These are phyloP conservation scores for Xylariaceae sp. DNA, from an alignment of 2,329 filamentous ascomycete species.

Conservation along the genomic window DNA sequence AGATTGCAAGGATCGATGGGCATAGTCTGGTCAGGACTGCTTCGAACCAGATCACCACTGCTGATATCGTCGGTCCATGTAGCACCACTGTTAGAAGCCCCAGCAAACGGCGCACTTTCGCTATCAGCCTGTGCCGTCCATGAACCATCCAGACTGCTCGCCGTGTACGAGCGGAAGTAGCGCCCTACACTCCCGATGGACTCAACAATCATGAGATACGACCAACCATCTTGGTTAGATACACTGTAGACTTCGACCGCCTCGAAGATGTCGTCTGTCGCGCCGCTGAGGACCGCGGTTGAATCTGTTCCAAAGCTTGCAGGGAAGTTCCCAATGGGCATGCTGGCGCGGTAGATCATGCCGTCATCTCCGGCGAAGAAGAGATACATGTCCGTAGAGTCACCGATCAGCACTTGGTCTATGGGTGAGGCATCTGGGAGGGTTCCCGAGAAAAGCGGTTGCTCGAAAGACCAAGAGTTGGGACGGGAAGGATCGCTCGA, in stretches of 20 bases:
- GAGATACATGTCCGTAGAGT: conserved; percentile 58
- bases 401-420: conserved; percentile 62
- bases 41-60: conserved; percentile 59
- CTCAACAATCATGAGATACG: conserved; percentile 68
- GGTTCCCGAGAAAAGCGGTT: conserved; percentile 54
- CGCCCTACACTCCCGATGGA: conserved; percentile 53
- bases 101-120: conserved; percentile 60
- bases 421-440: conserved; percentile 50
- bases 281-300: conserved; percentile 49
- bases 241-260: conserved; percentile 64
- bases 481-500: conserved; percentile 53
- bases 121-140: conserved; percentile 56
- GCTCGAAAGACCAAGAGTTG: conserved; percentile 52
- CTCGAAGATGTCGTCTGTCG: conserved; percentile 57
- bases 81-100: conserved; percentile 61
- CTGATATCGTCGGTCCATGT: conserved; percentile 65
- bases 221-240: conserved; percentile 38
- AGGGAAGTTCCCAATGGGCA: conserved; percentile 61
- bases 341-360: conserved; percentile 60
- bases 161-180: conserved; percentile 65
- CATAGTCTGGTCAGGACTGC: conserved; percentile 57
- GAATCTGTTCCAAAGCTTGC: conserved; percentile 52
- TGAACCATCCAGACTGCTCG: conserved; percentile 49
- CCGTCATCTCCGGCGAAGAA: conserved; percentile 68
- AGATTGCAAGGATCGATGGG: conserved; percentile 61